Evolutionary conservation across 805 yeast genomes (phyloP).

Genomic region (Candida ipomoeae): DNA sequence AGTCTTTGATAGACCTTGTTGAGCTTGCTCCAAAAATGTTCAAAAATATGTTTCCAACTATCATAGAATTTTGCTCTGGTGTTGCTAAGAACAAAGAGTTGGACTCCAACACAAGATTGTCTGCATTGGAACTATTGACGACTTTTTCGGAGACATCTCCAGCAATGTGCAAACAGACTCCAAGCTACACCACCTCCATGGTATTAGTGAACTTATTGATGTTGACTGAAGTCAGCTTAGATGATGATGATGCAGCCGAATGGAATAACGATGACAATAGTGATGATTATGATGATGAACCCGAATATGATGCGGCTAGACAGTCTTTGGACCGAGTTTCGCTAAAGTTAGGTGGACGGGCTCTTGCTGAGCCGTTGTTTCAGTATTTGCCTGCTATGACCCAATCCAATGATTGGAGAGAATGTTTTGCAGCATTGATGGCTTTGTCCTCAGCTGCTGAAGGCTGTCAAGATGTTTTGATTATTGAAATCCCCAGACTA

Average conservation of each 20-base stretch:
- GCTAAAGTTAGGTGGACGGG: conserved; percentile 75
- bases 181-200: conserved; percentile 65
- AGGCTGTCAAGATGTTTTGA: conserved; percentile 89
- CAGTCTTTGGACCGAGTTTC: conserved; percentile 92
- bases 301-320: conserved; percentile 86
- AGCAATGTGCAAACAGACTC: conserved; percentile 83
- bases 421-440: conserved; percentile 95
- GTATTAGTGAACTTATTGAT: conserved; percentile 71
- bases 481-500: conserved; percentile 73
- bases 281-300: conserved; percentile 72
- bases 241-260: conserved; percentile 78
- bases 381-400: conserved; percentile 83
- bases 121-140: conserved; percentile 84
- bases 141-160: conserved; percentile 93
- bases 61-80: conserved; percentile 78
- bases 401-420: conserved; percentile 77
- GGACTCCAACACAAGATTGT: conserved; percentile 74
- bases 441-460: conserved; percentile 96
- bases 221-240: conserved; percentile 90
- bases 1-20: conserved; percentile 83
- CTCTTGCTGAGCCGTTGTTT: conserved; percentile 81
- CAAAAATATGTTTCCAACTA: conserved; percentile 83
- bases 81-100: conserved; percentile 78
- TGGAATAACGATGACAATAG: conserved; percentile 86
- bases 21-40: conserved; percentile 94